Evolutionary conservation across 2,329 filamentous ascomycete species (phyloP), one percentile per base, ranked within the genome.

Genomic region (Epichloe elymi): DNA sequence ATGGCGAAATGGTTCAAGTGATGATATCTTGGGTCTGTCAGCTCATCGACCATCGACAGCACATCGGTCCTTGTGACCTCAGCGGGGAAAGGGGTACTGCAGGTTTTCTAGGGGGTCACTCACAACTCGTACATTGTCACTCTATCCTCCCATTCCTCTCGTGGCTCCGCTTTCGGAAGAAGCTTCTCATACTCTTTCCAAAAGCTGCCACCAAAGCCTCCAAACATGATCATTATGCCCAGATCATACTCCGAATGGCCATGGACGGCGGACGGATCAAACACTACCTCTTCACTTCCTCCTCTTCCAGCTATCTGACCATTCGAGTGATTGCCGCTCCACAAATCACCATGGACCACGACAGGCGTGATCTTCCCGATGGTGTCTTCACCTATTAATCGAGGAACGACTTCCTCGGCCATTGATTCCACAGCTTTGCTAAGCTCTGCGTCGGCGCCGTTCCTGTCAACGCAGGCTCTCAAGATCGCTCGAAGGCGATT

Each of bases 191-290:
- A 97, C 63, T 93, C 87, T 35, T 75, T 75, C 74, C 86, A 82
- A 60, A 95, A 95, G 1, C 62, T 65, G 0, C 65, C 60, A 0
- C 82, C 82, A 66, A 94, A 95, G 0, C 91, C 91, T 0, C 90
- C 90, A 74, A 96, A 97, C 89, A 96, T 95, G 48, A 78, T 79
- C 89, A 96, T 96, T 57, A 95, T 95, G 0, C 91, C 91, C 49
- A 95, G 70, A 58, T 96, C 91, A 65, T 84, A 96, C 70, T 97
- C 91, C 2, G 77, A 85, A 64, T 96, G 90, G 1, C 84, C 88
- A 62, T 94, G 96, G 56, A 85, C 86, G 41, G 81, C 78, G 2
- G 84, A 85, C 0, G 89, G 82, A 62, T 96, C 91, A 62, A 82
- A 96, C 1, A 95, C 79, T 1, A 95, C 80, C 56, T 89, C 83